Evolutionary conservation across 164 flowering plant genomes (phyloP), one percentile per base, ranked within the genome.

Genomic region (Litsea cubeba): DNA sequence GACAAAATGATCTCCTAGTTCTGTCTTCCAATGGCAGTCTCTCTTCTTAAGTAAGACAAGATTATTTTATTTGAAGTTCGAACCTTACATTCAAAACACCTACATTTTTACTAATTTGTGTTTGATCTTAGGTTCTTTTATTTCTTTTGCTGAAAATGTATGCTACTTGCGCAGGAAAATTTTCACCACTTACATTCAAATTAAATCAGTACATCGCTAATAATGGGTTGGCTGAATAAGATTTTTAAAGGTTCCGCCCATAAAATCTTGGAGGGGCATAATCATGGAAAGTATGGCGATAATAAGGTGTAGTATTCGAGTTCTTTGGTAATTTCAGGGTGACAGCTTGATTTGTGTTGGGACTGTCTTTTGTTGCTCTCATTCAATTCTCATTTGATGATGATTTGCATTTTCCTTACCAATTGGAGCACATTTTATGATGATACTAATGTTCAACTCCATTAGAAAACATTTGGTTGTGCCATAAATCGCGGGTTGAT

Each of bases 171-270:
- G 79, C 81, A 82, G 85, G 74, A 15, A 77, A 75, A 74, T 51
- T 26, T 65, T 72, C 75, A 28, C 72, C 76, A 70, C 74, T 17
- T 72, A 76, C 84, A 86, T 72, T 74, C 82, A 81, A 71, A 78
- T 86, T 82, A 66, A 77, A 69, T 69, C 74, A 63, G 64, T 82
- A 63, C 79, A 69, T 69, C 71, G 58, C 64, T 69, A 73, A 60
- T 81, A 64, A 91, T 91, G 97, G 93, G 93, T 70, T 93, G 98
- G 98, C 82, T 93, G 73, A 87, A 77, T 78, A 90, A 91, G 74
- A 82, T 91, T 73, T 75, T 75, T 63, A 75, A 70, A 71, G 77
- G 77, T 46, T 69, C 58, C 17, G 2, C 77, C 68, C 77, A 75
- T 54, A 70, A 62, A 62, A 26, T 75, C 23, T 69, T 65, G 35